Conservation (phyloP, 371 early-diverging fungal species). For the Nematocida sp. region DNA sequence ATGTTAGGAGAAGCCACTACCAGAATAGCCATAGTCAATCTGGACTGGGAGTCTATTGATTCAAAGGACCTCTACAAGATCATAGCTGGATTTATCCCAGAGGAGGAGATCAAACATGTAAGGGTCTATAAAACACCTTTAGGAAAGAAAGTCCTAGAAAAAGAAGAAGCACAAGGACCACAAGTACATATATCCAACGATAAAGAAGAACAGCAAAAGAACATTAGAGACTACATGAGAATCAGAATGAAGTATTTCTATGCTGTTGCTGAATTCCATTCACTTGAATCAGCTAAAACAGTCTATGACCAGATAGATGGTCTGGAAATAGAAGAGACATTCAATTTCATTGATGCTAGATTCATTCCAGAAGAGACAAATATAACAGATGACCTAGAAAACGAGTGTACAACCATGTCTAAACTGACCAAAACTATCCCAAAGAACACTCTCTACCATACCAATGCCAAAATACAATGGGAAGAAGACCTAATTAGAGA, state of each 20-base stretch:
- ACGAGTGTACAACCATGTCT: not conserved
- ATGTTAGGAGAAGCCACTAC: conserved; percentile 73
- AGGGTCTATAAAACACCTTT: conserved; percentile 83
- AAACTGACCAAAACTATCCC: conserved; percentile 67
- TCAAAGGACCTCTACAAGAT: conserved; percentile 77
- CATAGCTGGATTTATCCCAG: conserved; percentile 75
- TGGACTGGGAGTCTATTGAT: conserved; percentile 89
- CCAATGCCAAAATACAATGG: conserved; percentile 85
- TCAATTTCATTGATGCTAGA: conserved; percentile 86
- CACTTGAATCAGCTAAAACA: conserved; percentile 71
- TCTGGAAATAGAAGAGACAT: conserved; percentile 79
- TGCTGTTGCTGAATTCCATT: conserved; percentile 81
- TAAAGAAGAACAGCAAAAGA: conserved; percentile 74
- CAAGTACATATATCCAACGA: conserved; percentile 72
- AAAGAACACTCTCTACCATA: conserved; percentile 79
- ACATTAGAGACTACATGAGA: conserved; percentile 79
- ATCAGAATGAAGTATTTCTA: conserved; percentile 82
- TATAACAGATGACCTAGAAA: conserved; percentile 69
- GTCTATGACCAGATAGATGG: conserved; percentile 80
- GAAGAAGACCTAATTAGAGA: conserved; percentile 69
- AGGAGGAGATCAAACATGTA: conserved; percentile 71
- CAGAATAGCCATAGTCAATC: conserved; percentile 79
- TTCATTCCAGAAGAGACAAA: conserved; percentile 82
- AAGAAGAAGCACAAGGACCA: conserved; percentile 72
- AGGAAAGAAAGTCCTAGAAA: conserved; percentile 76